These are phyloP conservation scores for Backusella tuberculispora DNA, from an alignment of 192 early-diverging fungal species.

Conservation along the genomic window DNA sequence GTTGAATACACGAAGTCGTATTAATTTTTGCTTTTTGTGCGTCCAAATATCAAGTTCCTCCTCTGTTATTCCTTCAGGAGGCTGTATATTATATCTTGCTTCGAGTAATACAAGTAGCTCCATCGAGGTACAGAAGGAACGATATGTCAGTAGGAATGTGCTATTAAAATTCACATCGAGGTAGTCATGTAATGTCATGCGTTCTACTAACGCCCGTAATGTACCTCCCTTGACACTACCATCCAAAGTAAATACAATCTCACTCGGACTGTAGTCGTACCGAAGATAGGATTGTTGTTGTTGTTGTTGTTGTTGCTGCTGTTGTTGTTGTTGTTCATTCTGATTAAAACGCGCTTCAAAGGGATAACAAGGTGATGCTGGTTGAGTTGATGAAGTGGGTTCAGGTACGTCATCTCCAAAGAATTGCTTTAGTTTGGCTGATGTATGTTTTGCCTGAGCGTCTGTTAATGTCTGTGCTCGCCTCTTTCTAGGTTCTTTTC, in stretches of 20 bases:
- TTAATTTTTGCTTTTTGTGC: conserved; percentile 82
- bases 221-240: conserved; percentile 91
- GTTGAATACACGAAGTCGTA: conserved; percentile 91
- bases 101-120: conserved; percentile 79
- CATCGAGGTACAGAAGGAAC: conserved; percentile 83
- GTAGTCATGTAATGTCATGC: conserved; percentile 88
- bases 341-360: neutral
- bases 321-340: neutral
- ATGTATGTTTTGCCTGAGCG: neutral
- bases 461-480: neutral
- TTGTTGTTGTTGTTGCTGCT: neutral
- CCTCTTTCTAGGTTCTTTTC: neutral
- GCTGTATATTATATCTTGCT: conserved; percentile 75
- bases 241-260: conserved; percentile 85
- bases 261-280: conserved; percentile 73
- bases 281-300: conserved; percentile 38
- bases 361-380: neutral
- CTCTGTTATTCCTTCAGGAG: conserved; percentile 65
- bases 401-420: conserved; percentile 61
- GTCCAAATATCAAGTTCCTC: conserved; percentile 77
- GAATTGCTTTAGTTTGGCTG: conserved; percentile 59
- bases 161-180: conserved; percentile 80
- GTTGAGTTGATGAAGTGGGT: neutral
- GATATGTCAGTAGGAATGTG: conserved; percentile 94
- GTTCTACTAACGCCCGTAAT: conserved; percentile 80